These are phyloP conservation scores for Diaporthe ilicicola DNA, from an alignment of 2,329 filamentous ascomycete genomes.

Conservation along the genomic window DNA sequence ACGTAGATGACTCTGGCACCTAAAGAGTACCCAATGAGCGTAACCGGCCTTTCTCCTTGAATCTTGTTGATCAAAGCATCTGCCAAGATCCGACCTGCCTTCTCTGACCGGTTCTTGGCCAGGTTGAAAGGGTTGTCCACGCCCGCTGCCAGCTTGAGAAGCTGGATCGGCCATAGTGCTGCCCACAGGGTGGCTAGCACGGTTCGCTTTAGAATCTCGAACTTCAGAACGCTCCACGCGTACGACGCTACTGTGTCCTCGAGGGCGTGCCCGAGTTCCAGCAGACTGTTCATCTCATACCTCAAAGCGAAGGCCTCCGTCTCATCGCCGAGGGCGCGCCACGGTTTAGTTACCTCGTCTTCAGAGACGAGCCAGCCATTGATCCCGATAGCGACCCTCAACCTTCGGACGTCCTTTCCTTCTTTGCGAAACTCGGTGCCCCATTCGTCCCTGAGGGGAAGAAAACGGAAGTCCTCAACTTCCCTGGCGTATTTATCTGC, in stretches of 20 bases:
- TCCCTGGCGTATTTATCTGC: constrained; percentile 89
- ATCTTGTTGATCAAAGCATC: constrained; percentile 84
- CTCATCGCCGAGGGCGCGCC: constrained; percentile 75
- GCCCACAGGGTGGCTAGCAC: constrained; percentile 73
- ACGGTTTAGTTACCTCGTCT: constrained; percentile 80
- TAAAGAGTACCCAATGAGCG: constrained; percentile 81
- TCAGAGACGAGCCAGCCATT: constrained; percentile 85
- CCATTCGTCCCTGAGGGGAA: constrained; percentile 70
- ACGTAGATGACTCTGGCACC: constrained; percentile 85
- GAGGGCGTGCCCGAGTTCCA: constrained; percentile 79
- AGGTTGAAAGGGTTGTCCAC: constrained; percentile 86
- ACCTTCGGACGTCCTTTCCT: constrained; percentile 53
- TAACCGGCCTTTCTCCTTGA: constrained; percentile 84
- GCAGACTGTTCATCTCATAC: constrained; percentile 81
- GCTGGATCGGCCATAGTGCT: constrained; percentile 74
- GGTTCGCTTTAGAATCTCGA: constrained; percentile 77
- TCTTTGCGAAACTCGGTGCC: constrained; percentile 44
- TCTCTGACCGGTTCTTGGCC: constrained; percentile 79
- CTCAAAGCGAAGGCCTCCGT: constrained; percentile 85
- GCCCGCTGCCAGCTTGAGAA: constrained; percentile 72
- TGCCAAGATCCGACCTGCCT: constrained; percentile 81
- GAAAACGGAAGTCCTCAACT: constrained; percentile 82
- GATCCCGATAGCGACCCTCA: constrained; percentile 85
- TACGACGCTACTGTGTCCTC: constrained; percentile 75
- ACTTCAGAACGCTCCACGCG: constrained; percentile 78